These are phyloP conservation scores for Saccharomycopsis guyanensis DNA, from an alignment of 805 yeast genomes.

Conservation along the genomic window DNA sequence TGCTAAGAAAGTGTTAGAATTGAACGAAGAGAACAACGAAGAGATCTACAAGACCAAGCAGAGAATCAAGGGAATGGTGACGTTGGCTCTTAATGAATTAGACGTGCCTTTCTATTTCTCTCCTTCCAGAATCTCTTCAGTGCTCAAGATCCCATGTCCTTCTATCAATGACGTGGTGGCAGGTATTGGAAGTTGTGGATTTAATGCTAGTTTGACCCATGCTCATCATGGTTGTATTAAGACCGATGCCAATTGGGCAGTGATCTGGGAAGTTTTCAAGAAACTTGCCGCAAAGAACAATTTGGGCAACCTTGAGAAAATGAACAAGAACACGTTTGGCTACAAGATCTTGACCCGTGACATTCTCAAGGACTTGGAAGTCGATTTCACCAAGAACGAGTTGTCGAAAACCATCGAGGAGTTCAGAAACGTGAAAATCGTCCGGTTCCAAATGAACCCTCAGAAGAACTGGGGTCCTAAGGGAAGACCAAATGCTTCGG, in stretches of 20 bases:
- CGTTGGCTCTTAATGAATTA: slow-evolving; percentile 71
- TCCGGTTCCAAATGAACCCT: slow-evolving; percentile 88
- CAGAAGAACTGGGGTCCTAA: slow-evolving; percentile 97
- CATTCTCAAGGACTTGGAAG: slow-evolving; percentile 29
- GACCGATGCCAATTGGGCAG: slow-evolving; percentile 83
- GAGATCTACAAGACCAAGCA: slow-evolving; percentile 68
- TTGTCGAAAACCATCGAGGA: slow-evolving; percentile 46
- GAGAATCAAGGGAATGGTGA: slow-evolving; percentile 88
- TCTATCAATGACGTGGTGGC: slow-evolving; percentile 63
- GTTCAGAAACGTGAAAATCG: slow-evolving; percentile 69
- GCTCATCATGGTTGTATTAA: slow-evolving; percentile 80
- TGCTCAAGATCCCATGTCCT: slow-evolving; percentile 77
- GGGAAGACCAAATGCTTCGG: slow-evolving; percentile 48
- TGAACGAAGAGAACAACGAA: slow-evolving; percentile 42
- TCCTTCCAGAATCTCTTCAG: slow-evolving; percentile 67
- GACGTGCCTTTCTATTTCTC: slow-evolving; percentile 72
- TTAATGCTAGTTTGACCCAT: slow-evolving; percentile 78
- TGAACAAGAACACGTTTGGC: slow-evolving; percentile 49
- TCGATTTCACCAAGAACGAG: slow-evolving; percentile 57
- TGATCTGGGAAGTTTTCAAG: slow-evolving; percentile 64
- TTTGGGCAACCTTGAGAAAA: slow-evolving; percentile 31
- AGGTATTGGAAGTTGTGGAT: slow-evolving; percentile 81
- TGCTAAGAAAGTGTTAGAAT: slow-evolving; percentile 51
- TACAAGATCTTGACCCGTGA: slow-evolving; percentile 45
- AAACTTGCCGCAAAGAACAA: slow-evolving; percentile 47